These are phyloP conservation scores for Myxozyma udenii DNA, from an alignment of 805 yeast species.

Conservation along the genomic window DNA sequence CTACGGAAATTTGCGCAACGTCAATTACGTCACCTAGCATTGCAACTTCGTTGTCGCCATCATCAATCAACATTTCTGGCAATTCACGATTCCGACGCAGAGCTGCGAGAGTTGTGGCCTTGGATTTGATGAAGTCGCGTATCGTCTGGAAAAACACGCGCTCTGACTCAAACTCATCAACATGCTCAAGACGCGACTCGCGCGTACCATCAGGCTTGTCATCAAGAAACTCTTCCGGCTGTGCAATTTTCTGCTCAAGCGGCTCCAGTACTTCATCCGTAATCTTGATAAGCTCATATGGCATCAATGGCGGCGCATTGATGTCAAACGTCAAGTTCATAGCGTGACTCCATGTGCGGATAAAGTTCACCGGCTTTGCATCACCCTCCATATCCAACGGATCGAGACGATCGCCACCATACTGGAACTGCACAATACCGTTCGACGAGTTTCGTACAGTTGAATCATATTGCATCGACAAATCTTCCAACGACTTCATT, in stretches of 20 bases:
- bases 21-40: slow-evolving; percentile 44
- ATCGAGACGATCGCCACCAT: slow-evolving; percentile 98
- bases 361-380: slow-evolving; percentile 91
- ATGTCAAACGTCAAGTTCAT: slow-evolving; percentile 62
- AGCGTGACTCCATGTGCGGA: slow-evolving; percentile 93
- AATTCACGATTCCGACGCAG: slow-evolving; percentile 56
- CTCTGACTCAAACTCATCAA: slow-evolving; percentile 85
- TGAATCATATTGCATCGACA: slow-evolving; percentile 86
- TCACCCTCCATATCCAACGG: slow-evolving; percentile 99
- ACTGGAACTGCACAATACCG: slow-evolving; percentile 95
- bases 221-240: slow-evolving; percentile 56
- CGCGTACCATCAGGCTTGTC: slow-evolving; percentile 39
- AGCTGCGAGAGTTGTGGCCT: slow-evolving; percentile 56
- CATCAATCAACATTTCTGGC: slow-evolving; percentile 44
- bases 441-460: slow-evolving; percentile 94
- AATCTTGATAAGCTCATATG: slow-evolving; percentile 61
- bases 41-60: slow-evolving; percentile 40
- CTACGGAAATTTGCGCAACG: slow-evolving; percentile 32
- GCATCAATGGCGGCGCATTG: slow-evolving; percentile 56
- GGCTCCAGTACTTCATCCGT: slow-evolving; percentile 60
- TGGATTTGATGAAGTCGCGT: slow-evolving; percentile 56
- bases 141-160: slow-evolving; percentile 78
- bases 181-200: slow-evolving; percentile 42
- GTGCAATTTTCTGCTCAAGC: slow-evolving; percentile 52
- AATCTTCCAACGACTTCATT: slow-evolving; percentile 96